Evolutionary conservation across 345 rosid species (phyloP).

Genomic region (Camelina neglecta): DNA sequence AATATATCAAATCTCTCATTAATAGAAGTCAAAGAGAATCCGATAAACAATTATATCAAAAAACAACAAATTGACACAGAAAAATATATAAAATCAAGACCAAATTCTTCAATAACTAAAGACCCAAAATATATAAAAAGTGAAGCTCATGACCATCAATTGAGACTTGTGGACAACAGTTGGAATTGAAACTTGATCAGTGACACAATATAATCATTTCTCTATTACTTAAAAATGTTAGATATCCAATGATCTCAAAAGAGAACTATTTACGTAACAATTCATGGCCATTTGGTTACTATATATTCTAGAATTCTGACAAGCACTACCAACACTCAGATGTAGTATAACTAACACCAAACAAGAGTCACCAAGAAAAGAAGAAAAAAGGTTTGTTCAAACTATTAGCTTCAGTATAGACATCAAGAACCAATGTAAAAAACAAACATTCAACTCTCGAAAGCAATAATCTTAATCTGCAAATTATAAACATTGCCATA

Average conservation of each 20-base stretch:
- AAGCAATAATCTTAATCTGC: constrained; percentile 9
- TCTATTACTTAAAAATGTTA: background rate
- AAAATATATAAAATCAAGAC: too few relatives aligned
- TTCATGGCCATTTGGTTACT: constrained; percentile 13
- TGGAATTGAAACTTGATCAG: background rate
- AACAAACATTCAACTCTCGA: background rate
- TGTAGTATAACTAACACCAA: constrained; percentile 1
- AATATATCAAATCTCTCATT: too few relatives aligned
- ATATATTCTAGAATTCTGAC: constrained; percentile 1
- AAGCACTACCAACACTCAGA: constrained; percentile 5
- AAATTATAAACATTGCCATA: background rate
- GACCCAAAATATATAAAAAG: constrained; percentile 4
- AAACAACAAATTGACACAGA: too few relatives aligned
- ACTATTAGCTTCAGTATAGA: background rate
- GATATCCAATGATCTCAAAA: background rate
- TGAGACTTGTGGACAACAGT: background rate
- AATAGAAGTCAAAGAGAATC: too few relatives aligned
- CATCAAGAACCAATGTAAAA: background rate
- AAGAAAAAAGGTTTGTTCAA: too few relatives aligned
- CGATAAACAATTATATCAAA: too few relatives aligned
- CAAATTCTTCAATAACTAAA: too few relatives aligned
- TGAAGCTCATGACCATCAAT: constrained; percentile 18
- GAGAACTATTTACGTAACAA: constrained; percentile 15
- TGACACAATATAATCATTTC: background rate
- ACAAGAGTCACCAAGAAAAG: background rate